Base-by-base conservation (phyloP, 208 protist species). In the Wallacemonas sp. region DNA sequence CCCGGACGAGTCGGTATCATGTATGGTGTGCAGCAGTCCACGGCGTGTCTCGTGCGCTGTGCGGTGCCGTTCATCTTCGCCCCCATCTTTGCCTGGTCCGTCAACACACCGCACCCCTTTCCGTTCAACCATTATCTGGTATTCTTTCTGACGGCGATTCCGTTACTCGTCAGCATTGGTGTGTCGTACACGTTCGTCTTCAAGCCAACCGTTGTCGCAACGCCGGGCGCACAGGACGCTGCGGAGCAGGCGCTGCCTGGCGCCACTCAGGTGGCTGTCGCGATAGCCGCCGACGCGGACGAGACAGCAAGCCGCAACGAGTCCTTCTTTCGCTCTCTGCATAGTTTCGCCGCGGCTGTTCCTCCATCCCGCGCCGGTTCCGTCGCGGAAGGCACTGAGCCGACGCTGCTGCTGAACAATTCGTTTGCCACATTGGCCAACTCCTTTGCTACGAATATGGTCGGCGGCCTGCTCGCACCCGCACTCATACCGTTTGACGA, bases 81-180 rank as follows among this genome's bases (percentile, higher is more conserved):
- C 11, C 84, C 86, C 6, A 38, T 93, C 24, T 95, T 93, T 70
- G 89, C 89, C 19, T 93, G 85, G 84, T 93, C 89, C 17, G 80
- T 94, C 26, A n/a, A 47, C 2, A 30, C 38, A 8, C n/a, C 4
- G 15, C 68, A 75, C 36, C 3, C 27, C 6, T 90, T 88, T 45
- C 88, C 88, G 6, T 91, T 91, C 59, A 91, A 94, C 46, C 78
- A 90, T 30, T 82, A 79, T 45, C 65, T 92, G 14, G 62, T 82
- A 3, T 94, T 94, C 66, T 58, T 86, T 12, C 44, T 94, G 1
- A 63, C 67, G 12, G 73, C 62, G 15, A 69, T 90, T 19, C 88
- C 84, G 12, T 70, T 91, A 19, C 14, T 80, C 24, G 33, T 77
- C 26, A 69, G 68, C 21, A 66, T 68, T 5, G 24, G 28, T 14